These are phyloP conservation scores for Claviceps africana DNA, from an alignment of 2,329 filamentous ascomycete species.

Conservation along the genomic window DNA sequence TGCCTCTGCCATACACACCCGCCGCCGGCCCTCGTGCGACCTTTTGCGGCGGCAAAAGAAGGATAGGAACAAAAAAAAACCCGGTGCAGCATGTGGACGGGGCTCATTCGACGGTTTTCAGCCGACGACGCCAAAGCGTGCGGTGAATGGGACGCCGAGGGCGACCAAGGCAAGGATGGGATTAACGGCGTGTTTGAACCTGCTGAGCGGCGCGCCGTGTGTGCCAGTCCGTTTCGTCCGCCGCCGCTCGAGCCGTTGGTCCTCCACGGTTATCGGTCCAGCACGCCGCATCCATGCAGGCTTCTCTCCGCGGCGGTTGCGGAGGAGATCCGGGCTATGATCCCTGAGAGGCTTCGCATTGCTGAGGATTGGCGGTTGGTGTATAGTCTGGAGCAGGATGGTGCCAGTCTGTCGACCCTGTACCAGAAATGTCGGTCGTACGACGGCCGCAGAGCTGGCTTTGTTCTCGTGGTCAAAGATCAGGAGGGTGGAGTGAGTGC, in stretches of 20 bases:
- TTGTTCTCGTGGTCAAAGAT: slow-evolving; percentile 78
- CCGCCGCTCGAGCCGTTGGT: slow-evolving; percentile 74
- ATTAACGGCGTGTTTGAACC: slow-evolving; percentile 43
- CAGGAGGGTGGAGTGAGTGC: slow-evolving; percentile 53
- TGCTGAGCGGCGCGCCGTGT: slow-evolving; percentile 32
- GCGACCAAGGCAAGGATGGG: slow-evolving; percentile 24
- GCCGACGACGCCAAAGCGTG: slow-evolving; percentile 26
- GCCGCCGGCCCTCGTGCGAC: not conserved
- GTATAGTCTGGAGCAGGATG: slow-evolving; percentile 86
- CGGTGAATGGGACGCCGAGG: slow-evolving; percentile 14
- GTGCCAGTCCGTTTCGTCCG: slow-evolving; percentile 63
- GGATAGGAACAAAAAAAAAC: slow-evolving; percentile 6
- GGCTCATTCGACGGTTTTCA: slow-evolving; percentile 54
- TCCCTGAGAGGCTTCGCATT: slow-evolving; percentile 77
- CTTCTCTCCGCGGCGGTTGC: slow-evolving; percentile 62
- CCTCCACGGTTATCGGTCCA: slow-evolving; percentile 50
- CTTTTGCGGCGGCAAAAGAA: too few species aligned
- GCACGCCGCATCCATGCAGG: slow-evolving; percentile 44
- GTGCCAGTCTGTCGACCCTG: slow-evolving; percentile 71
- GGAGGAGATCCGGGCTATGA: slow-evolving; percentile 81
- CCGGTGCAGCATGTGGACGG: slow-evolving; percentile 35
- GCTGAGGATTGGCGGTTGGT: slow-evolving; percentile 73
- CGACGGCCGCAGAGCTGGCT: slow-evolving; percentile 60
- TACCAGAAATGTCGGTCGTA: slow-evolving; percentile 66
- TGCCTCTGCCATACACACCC: not conserved